Percentiles rank a stretch among this genome's conserved stretches.
These are phyloP conservation scores for Ascomycota sp. DNA, from an alignment of 2,329 filamentous ascomycete species.

Conservation along the genomic window DNA sequence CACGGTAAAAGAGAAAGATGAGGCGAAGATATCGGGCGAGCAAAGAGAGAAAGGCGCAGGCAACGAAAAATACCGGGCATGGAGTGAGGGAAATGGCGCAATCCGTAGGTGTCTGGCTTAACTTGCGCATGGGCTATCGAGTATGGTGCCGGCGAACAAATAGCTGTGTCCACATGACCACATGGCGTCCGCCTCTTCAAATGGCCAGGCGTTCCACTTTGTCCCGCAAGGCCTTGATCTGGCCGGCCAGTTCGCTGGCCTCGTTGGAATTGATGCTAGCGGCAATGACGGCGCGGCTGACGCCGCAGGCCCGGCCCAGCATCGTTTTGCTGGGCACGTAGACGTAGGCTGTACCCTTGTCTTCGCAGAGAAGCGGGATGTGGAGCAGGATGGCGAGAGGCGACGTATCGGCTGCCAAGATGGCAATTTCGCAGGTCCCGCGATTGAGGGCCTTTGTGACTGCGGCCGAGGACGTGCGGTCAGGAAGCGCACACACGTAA, in stretches of 20 bases:
- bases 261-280: slow-evolving; percentile 83
- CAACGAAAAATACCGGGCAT: too few species aligned
- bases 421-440: slow-evolving; percentile 73
- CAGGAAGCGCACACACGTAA: background rate
- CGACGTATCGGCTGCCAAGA: slow-evolving; percentile 74
- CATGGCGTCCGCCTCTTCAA: slow-evolving; percentile 23
- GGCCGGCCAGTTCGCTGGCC: slow-evolving; percentile 64
- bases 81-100: too few species aligned
- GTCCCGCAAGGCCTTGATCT: slow-evolving; percentile 78
- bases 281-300: slow-evolving; percentile 71
- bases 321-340: slow-evolving; percentile 63
- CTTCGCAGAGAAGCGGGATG: slow-evolving; percentile 72
- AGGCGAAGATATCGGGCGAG: too few species aligned
- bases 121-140: too few species aligned
- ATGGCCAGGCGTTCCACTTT: slow-evolving; percentile 94
- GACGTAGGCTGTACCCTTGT: slow-evolving; percentile 47
- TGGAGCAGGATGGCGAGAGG: slow-evolving; percentile 79
- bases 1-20: too few species aligned
- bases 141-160: too few species aligned
- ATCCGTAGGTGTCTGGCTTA: too few species aligned
- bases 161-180: too few species aligned
- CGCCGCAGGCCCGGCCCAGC: slow-evolving; percentile 76
- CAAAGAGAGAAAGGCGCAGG: too few species aligned
- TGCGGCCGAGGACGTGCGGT: slow-evolving; percentile 1
- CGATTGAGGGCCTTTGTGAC: slow-evolving; percentile 75